Evolutionary conservation across 148 eudicot species (phyloP), one percentile per base, ranked within the genome.

Genomic region (Rhododendron williamsianum): DNA sequence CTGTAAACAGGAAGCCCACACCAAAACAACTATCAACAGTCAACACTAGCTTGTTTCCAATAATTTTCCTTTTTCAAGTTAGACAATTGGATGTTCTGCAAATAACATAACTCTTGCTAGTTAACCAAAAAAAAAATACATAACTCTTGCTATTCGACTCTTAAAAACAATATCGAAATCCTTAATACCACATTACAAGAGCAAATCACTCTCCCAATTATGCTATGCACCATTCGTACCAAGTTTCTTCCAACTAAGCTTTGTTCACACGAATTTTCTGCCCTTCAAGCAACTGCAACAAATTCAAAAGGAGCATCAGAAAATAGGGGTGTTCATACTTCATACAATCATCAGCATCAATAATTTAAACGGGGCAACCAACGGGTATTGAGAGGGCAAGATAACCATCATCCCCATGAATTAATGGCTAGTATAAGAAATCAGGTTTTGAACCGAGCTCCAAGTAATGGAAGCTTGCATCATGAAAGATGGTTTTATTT

Each of bases 221-320:
- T 16, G 46, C 6, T 36, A 54, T 16, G 46, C 83, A 19, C 4
- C 63, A 12, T 52, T 56, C 8, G 12, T 25, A 56, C 45, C 48
- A 41, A 36, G 51, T 83, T 65, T 67, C 36, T 43, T 16, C 84
- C 19, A 18, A 74, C 87, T 93, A 93, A 36, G 97, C 98, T 88
- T 92, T 94, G 89, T 94, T 94, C 38, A 96, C 98, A 12, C 98
- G 94, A 46, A 96, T 93, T 80, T 93, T 92, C 91, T 96, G 99
- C 67, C 99, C 99, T 90, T 94, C 98, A 82, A 96, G 90, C 48
- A 86, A 92, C 99, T 96, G 94, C 93, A 90, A 83, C 30, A 81
- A 83, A 86, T 71, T 71, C 2, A 71, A 43, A 81, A 46, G 11
- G 58, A 27, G 23, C 27, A 54, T 81, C 56, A 84, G 27, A 49